Conservation (phyloP, 257 asterid genomes). For the Gentiana dahurica region DNA sequence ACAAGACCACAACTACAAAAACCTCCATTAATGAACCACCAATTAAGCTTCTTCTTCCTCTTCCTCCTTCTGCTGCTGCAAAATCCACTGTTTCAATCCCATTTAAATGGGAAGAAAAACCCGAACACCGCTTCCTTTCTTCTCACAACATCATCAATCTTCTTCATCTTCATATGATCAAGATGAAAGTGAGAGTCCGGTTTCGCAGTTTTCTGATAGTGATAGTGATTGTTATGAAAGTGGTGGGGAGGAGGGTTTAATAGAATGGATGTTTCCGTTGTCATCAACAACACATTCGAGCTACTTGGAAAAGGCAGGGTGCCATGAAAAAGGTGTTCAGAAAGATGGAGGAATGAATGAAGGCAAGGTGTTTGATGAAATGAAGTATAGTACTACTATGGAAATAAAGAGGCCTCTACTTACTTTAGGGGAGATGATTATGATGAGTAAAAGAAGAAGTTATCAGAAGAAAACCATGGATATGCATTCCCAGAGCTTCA, state of each 20-base stretch:
- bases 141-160: constrained; percentile 9
- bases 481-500: constrained; percentile 30
- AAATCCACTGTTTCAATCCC: constrained; percentile 70
- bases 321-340: constrained; percentile 14
- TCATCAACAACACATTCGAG: constrained; percentile 23
- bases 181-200: constrained; percentile 23
- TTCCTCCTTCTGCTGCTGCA: constrained; percentile 12
- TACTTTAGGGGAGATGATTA: constrained; percentile 87
- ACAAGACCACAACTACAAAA: constrained; percentile 25
- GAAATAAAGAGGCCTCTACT: constrained; percentile 33
- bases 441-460: constrained; percentile 85
- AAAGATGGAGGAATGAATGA: constrained; percentile 12
- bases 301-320: constrained; percentile 16
- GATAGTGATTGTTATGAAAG: constrained; percentile 46
- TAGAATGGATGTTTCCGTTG: constrained; percentile 80
- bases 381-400: constrained; percentile 18
- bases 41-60: constrained; percentile 39
- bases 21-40: constrained; percentile 14
- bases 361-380: constrained; percentile 18
- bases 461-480: constrained; percentile 43
- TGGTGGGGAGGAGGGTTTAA: constrained; percentile 58
- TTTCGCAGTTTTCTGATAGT: constrained; percentile 44
- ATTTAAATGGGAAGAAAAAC: constrained; percentile 85
- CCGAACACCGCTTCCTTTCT: constrained; percentile 55
- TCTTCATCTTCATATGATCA: constrained; percentile 5